Percentiles rank a stretch among this genome's conserved stretches.
Evolutionary conservation across 225 moss, liverwort and hornwort species (phyloP).

Genomic region (Marchantia paleacea): DNA sequence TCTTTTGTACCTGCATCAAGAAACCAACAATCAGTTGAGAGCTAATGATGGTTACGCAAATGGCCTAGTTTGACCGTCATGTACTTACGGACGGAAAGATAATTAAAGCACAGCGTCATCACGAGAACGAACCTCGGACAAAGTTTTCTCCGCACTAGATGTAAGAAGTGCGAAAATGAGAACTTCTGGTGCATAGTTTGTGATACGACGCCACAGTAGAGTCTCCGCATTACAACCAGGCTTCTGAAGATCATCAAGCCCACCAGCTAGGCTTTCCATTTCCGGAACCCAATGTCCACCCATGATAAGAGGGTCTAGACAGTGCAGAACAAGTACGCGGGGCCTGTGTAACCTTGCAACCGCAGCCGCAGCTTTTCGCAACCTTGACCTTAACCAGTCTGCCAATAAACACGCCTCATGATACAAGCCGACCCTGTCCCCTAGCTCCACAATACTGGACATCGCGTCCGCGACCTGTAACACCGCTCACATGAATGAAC

Average conservation of each 20-base stretch:
- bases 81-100: not conserved
- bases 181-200: constrained; percentile 64
- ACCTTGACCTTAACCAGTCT: constrained; percentile 52
- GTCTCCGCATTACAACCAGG: constrained; percentile 57
- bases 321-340: constrained; percentile 56
- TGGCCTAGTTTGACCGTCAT: not conserved
- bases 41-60: not conserved
- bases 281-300: constrained; percentile 69
- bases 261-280: constrained; percentile 62
- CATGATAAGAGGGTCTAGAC: constrained; percentile 55
- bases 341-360: constrained; percentile 53
- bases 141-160: constrained; percentile 46
- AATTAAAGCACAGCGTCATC: too few relatives aligned
- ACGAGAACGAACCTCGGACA: constrained; percentile 51
- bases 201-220: constrained; percentile 47
- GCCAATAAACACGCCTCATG: constrained; percentile 57
- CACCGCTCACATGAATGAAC: not conserved
- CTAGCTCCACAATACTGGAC: constrained; percentile 52
- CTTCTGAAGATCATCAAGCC: constrained; percentile 58
- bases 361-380: constrained; percentile 56
- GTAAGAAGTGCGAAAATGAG: constrained; percentile 55
- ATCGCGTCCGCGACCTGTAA: constrained; percentile 57
- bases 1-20: constrained; percentile 51
- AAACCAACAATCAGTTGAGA: not conserved
- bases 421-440: constrained; percentile 60